Base-by-base conservation (phyloP, 2,329 filamentous ascomycete genomes). In the Fusarium robinianum region DNA sequence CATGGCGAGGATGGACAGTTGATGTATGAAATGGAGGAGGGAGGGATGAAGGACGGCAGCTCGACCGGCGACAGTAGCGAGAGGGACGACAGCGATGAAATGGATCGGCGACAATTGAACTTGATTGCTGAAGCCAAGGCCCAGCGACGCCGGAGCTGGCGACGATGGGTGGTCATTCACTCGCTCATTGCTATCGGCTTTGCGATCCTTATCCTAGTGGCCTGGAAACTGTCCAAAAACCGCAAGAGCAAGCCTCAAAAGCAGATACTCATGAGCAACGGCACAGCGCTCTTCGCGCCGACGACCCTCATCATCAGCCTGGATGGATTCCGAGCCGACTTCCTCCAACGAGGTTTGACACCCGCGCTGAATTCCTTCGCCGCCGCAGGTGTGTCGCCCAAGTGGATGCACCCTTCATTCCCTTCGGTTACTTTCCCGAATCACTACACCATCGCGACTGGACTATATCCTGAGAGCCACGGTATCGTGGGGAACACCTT, bases 341-440 rank as follows among this genome's bases (percentile, higher is more conserved):
- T 96, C 62, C 74, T 99, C 26, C 81, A 87, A 52, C 84, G 90
- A 10, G 86, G 85, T 1, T 71, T 97, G 21, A 96, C 92, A 1
- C 94, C 92, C 1, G 84, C 85, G 2, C 74, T 99, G 7, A 88
- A 83, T 57, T 78, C 83, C 3, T 86, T 99, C 53, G 76, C 96
- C 50, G 79, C 81, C 48, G 83, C 90, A 53, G 94, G 94, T 19
- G 84, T 97, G 8, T 96, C 91, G 5, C 92, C 94, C 3, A 79
- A 83, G 54, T 96, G 92, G 69, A 96, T 99, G 90, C 78, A 83
- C 6, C 94, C 94, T 0, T 95, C 90, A 25, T 99, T 99, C 56
- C 94, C 94, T 0, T 95, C 89, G 15, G 89, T 99, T 31, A 99
- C 94, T 0, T 99, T 99, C 60, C 94, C 94, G 9, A 92, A 97